Evolutionary conservation across 257 asterid species (phyloP), one percentile per base, ranked within the genome.

Genomic region (Haberlea rhodopensis): DNA sequence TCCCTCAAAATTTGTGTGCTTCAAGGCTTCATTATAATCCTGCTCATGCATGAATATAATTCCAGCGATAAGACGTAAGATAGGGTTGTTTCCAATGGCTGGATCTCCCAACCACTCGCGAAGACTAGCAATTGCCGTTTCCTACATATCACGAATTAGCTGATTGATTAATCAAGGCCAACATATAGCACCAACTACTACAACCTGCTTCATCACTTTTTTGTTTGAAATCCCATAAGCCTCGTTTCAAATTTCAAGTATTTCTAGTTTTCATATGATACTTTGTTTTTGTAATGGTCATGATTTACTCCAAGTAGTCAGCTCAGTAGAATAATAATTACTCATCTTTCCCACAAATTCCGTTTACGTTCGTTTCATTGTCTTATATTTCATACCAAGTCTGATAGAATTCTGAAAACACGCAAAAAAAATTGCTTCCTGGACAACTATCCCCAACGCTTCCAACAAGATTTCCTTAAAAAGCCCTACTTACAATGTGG

Each of bases 1-100:
- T 65, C 96, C 97, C 60, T 96, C 99, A 66, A 88, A 76, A 83
- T 92, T 76, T 63, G 97, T 92, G 69, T 89, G 89, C 74, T 92
- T 92, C 76, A 92, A 69, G 69, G 97, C 99, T 85, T 92, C 99
- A 65, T 80, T 84, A 62, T 82, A 92, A 73, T 89, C 97, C 79
- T 92, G 97, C 69, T 91, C 98, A 13, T 91, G 95, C 78, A 66
- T 77, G 90, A 85, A 92, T 65, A 92, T 69, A 46, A 77, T 87
- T 68, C 99, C 99, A 22, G 96, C 95, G 53, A 92, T 75, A 40
- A 92, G 95, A 58, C 97, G 90, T 55, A 89, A 76, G 64, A 76
- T 83, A 72, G 95, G 85, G 77, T 92, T 89, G 86, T 75, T 87
- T 68, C 89, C 99, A 75, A 89, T 82, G 58, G 95, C 95, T 62